Base-by-base conservation (phyloP, 495 filamentous ascomycete species). In the Neurospora terricola region DNA sequence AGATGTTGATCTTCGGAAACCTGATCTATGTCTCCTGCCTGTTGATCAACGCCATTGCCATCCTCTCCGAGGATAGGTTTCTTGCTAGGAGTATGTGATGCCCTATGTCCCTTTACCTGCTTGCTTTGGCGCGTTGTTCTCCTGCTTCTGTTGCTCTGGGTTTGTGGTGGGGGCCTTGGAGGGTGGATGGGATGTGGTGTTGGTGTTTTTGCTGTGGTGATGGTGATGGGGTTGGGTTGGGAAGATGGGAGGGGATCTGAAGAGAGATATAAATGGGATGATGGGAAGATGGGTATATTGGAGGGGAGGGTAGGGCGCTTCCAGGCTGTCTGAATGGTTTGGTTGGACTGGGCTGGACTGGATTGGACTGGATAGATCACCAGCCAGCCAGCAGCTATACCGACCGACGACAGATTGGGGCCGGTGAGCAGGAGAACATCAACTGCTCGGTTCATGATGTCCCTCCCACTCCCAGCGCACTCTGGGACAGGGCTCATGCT, bases 41-140 rank as follows among this genome's bases (percentile, higher is more conserved):
- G 78, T 87, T 98, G 80, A 89, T 94, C 79, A 99, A 99, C 84
- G 93, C 93, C 48, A 93, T 98, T 80, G 93, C 94, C 70, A 90
- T 99, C 82, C 91, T 98, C 69, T 97, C 94, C 77, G 95, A 99
- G 88, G 96, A 99, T 84, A 90, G 96, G 38, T 99, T 99, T 82
- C 91, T 99, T 70, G 96, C 96, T 70, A 90, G 96, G 77, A 96
- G 94, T 97, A 91, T 76, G 90, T 84, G 69, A n/a, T 45, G 39
- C 69, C 69, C 70, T 27, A 23, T 69, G n/a, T 23, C 42, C 11
- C 45, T 6, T 59, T 59, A 5, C 27, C 37, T 36, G 16, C 27
- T 36, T 71, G 14, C 42, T 21, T 36, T 45, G 40, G 21, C 39
- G 34, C 54, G 9, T 7, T 48, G 30, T 14, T 45, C 23, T 1